phyloP scores from a whole-genome alignment of 805 yeast species.

The Nakazawaea ishiwadae region DNA sequence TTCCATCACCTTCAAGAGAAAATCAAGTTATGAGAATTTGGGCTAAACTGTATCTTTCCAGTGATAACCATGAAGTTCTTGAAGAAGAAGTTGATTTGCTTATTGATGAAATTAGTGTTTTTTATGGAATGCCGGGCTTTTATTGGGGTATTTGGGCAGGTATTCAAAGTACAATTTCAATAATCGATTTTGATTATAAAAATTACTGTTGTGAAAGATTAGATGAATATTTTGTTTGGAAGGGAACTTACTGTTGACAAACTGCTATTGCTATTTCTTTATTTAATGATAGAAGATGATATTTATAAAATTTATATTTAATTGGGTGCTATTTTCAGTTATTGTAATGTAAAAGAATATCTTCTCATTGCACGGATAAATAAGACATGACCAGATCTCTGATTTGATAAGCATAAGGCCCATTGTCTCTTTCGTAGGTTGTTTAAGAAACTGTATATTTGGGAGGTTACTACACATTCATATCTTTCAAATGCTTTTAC shows the following conservation, averaged over 20 bases:
- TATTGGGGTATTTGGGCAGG: slow-evolving; percentile 86
- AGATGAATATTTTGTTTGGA: slow-evolving; percentile 71
- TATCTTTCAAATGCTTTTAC: no score
- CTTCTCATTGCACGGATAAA: no score
- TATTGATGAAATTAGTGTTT: slow-evolving; percentile 51
- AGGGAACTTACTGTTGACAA: slow-evolving; percentile 24
- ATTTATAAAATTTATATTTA: no score
- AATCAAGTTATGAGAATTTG: slow-evolving; percentile 48
- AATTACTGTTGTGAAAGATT: slow-evolving; percentile 55
- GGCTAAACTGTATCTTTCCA: slow-evolving; percentile 52
- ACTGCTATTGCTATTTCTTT: no score
- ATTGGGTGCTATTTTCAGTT: no score
- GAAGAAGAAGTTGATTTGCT: slow-evolving; percentile 34
- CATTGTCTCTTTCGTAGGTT: no score
- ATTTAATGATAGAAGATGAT: no score
- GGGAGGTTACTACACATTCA: no score
- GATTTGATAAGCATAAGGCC: no score
- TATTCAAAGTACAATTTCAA: slow-evolving; percentile 63
- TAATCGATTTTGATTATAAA: slow-evolving; percentile 68
- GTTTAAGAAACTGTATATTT: no score
- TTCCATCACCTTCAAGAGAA: slow-evolving; percentile 44
- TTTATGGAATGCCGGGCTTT: slow-evolving; percentile 78
- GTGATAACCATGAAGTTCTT: slow-evolving; percentile 9
- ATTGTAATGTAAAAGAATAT: no score
- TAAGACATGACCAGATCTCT: no score